Base-by-base conservation (phyloP, 2,329 filamentous ascomycete species). In the Ambrosiella beaveri region DNA sequence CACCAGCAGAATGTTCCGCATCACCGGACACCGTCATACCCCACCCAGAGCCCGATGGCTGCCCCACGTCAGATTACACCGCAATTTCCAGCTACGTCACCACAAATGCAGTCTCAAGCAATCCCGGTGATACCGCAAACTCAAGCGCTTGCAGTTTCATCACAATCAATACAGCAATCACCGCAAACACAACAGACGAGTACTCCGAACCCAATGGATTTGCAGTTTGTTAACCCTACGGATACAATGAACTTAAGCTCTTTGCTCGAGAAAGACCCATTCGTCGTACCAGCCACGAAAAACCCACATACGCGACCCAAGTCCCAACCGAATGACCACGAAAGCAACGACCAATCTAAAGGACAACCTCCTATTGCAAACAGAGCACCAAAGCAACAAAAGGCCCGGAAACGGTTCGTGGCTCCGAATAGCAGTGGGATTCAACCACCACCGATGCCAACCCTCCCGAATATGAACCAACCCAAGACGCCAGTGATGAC, bases 371-470 rank as follows among this genome's bases (percentile, higher is more conserved):
- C 38, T 17, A 8, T 38, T 40, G 37, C 52, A 11, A 11, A 15
- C 9, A 15, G 47, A 15, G 17, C 47, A 51, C 27, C 27, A 12
- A 54, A 54, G 39, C 52, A 41, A 40, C 52, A 54, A 54, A 54
- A 41, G 17, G 52, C 37, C 7, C 15, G 52, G 8, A 54, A 54
- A 15, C 37, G 52, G 15, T 54, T 41, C 15, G 39, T 54, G 12
- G 52, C 38, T 41, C 13, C 51, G 27, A 53, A n/a, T 35, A 54
- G 27, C 13, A 41, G 6, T 19, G 17, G 27, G 9, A 51, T 54
- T n/a, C 52, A 54, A 19, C 68, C 68, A 4, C 63, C 64, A 17
- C 64, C 64, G 7, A 65, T 64, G 39, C 63, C 66, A n/a, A 54
- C 65, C 7, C 55, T 62, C 8, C 58, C 58, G 38, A 27, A 45